phyloP scores from a whole-genome alignment of 768 basidiomycete genomes.

The Russula dissimulans region DNA sequence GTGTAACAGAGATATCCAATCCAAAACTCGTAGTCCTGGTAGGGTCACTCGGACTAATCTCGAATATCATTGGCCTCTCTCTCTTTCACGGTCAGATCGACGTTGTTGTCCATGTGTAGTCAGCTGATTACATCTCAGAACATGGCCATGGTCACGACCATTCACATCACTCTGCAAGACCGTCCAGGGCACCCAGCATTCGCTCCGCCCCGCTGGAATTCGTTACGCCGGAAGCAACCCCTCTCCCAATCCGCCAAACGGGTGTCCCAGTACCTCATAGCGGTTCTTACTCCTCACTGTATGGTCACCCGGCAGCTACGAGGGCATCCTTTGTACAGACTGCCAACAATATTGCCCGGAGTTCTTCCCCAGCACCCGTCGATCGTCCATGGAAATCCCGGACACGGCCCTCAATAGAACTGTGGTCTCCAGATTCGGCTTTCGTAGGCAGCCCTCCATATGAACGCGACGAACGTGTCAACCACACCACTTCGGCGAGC shows the following conservation, averaged over 20 bases:
- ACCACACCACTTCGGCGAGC: not conserved
- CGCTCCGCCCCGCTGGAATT: not conserved
- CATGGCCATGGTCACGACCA: constrained; percentile 26
- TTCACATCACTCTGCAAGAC: constrained; percentile 6
- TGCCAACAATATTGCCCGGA: constrained; percentile 69
- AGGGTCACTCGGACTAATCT: constrained; percentile 78
- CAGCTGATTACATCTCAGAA: constrained; percentile 3
- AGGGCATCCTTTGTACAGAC: constrained; percentile 69
- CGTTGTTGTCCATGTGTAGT: not conserved
- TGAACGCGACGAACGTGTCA: constrained; percentile 5
- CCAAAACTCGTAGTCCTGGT: constrained; percentile 85
- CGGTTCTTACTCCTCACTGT: constrained; percentile 51
- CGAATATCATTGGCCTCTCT: constrained; percentile 89
- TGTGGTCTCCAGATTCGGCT: constrained; percentile 4
- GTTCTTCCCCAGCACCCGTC: constrained; percentile 34
- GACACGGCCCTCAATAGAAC: constrained; percentile 21
- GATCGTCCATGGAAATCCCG: constrained; percentile 18
- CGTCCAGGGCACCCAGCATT: constrained; percentile 14
- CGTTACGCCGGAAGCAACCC: not conserved
- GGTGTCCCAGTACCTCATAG: constrained; percentile 24
- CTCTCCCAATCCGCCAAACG: constrained; percentile 28
- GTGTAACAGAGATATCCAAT: constrained; percentile 67
- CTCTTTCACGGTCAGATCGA: constrained; percentile 77
- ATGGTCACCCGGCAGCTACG: constrained; percentile 65
- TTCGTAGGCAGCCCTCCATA: not conserved